Conservation (phyloP, 305 asterid species). For the Plantago lanceolata region DNA sequence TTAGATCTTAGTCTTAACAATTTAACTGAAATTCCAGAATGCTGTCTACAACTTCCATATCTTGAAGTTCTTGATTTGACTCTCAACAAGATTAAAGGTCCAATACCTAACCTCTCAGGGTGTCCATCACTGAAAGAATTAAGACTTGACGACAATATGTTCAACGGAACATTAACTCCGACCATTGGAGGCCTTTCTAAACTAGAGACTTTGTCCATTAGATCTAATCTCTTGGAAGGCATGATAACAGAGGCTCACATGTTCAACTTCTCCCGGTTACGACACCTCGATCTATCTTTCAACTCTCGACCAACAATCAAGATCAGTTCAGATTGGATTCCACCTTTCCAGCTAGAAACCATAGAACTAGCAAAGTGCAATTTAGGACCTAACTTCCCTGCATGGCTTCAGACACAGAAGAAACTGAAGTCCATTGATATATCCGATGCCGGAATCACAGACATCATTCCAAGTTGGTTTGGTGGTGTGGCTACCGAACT, state of each 20-base stretch:
- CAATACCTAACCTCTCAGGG: conserved; percentile 17
- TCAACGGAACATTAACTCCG: conserved; percentile 13
- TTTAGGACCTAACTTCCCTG: not conserved
- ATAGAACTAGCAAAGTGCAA: no score
- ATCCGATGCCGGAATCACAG: no score
- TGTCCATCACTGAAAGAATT: conserved; percentile 19
- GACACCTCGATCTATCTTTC: not conserved
- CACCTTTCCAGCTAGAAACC: no score
- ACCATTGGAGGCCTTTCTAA: conserved; percentile 16
- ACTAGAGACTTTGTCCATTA: not conserved
- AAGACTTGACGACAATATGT: not conserved
- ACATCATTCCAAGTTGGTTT: no score
- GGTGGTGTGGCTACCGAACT: no score
- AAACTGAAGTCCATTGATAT: no score
- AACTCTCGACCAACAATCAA: conserved; percentile 2
- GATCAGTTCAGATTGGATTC: no score
- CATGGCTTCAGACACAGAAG: no score
- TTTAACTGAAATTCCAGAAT: no score
- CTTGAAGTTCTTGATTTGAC: conserved; percentile 3
- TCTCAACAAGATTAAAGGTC: conserved; percentile 16
- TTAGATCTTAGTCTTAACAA: no score
- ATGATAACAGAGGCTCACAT: conserved; percentile 17
- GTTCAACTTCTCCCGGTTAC: not conserved
- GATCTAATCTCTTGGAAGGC: conserved; percentile 20
- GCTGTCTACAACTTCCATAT: not conserved